Evolutionary conservation across 2,329 filamentous ascomycete species (phyloP).

Genomic region (Alternaria infectoria): DNA sequence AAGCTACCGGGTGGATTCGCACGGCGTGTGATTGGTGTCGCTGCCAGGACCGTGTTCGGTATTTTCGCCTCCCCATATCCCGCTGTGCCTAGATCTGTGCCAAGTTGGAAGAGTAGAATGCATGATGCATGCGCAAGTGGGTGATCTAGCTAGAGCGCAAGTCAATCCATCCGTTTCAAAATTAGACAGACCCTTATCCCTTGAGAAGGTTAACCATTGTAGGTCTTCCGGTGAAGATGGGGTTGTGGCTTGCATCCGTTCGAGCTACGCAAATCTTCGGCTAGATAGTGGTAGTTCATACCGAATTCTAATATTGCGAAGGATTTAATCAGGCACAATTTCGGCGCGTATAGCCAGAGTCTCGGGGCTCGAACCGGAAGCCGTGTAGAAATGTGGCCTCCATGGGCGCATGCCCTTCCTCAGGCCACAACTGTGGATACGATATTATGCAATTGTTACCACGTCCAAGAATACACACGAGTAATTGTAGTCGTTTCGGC

Average conservation of each 20-base stretch:
- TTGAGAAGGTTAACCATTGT: background rate
- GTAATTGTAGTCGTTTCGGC: background rate
- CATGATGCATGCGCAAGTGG: background rate
- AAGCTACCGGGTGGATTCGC: conserved; percentile 6
- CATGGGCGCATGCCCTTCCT: background rate
- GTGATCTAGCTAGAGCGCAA: background rate
- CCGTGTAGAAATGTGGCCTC: background rate
- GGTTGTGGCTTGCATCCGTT: conserved; percentile 1
- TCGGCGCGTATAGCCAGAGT: background rate
- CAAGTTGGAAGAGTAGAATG: background rate
- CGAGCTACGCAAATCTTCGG: background rate
- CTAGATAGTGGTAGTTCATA: background rate
- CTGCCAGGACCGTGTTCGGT: background rate
- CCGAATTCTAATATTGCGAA: background rate
- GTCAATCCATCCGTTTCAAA: background rate
- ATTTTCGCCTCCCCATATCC: background rate
- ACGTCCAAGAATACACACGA: background rate
- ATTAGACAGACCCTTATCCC: background rate
- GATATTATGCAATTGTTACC: background rate
- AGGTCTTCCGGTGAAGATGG: conserved; percentile 9
- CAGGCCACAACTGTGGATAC: background rate
- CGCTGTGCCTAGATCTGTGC: background rate
- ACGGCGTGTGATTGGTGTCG: conserved; percentile 2
- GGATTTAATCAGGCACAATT: background rate
- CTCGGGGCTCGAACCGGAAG: background rate